Evolutionary conservation across 768 basidiomycete species (phyloP).

Genomic region (Boletus reticulatus): DNA sequence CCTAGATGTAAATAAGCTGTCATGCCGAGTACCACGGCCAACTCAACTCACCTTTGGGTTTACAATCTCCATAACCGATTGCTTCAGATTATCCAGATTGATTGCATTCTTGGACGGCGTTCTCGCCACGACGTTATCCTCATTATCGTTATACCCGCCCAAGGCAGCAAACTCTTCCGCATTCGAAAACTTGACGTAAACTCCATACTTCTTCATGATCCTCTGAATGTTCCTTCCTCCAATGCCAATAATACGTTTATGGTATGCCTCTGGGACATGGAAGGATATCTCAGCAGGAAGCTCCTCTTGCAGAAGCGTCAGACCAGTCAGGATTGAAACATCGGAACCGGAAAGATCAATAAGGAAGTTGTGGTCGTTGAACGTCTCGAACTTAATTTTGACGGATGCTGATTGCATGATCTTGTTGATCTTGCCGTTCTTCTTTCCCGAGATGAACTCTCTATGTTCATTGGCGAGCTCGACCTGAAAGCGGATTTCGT

Average conservation of each 20-base stretch:
- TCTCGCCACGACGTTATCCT: constrained; percentile 97
- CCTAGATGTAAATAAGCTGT: constrained; percentile 44
- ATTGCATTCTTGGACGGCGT: constrained; percentile 97
- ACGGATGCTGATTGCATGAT: constrained; percentile 97
- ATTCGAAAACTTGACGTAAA: constrained; percentile 99
- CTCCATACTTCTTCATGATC: constrained; percentile 99
- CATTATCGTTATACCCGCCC: constrained; percentile 95
- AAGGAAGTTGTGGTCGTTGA: constrained; percentile 94
- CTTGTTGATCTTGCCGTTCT: constrained; percentile 99
- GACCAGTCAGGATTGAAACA: constrained; percentile 79
- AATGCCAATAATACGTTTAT: constrained; percentile 98
- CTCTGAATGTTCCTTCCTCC: constrained; percentile 97
- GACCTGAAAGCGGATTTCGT: constrained; percentile 97
- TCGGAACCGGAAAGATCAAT: constrained; percentile 89
- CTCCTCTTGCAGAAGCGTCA: constrained; percentile 91
- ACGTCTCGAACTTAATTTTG: constrained; percentile 98
- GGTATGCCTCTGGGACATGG: constrained; percentile 97
- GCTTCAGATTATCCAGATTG: constrained; percentile 92
- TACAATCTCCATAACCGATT: constrained; percentile 96
- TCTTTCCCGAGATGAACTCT: constrained; percentile 98
- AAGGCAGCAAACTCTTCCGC: constrained; percentile 94
- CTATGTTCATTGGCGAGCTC: constrained; percentile 97
- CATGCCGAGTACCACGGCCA: neutral
- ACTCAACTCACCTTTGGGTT: constrained; percentile 76
- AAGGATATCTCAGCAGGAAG: constrained; percentile 98